These are phyloP conservation scores for Macrophomina tecta DNA, from an alignment of 2,329 filamentous ascomycete genomes.

Conservation along the genomic window DNA sequence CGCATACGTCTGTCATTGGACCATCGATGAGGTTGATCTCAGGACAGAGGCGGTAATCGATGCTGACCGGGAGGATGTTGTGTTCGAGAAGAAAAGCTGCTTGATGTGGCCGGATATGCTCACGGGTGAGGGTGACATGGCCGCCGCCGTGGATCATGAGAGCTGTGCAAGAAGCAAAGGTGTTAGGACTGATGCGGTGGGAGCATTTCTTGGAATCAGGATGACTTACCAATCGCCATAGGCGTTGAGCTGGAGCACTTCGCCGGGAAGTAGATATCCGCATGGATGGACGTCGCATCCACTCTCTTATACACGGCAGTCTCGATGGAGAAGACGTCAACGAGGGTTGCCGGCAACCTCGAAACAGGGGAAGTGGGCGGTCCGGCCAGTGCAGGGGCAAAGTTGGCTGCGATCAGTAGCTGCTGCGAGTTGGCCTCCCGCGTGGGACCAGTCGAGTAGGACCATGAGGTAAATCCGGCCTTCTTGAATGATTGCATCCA, in stretches of 20 bases:
- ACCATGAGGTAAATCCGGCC: background rate
- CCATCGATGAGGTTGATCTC: constrained; percentile 55
- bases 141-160: constrained; percentile 56
- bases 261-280: background rate
- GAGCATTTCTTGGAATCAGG: background rate
- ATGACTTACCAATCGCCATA: background rate
- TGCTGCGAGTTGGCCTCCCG: background rate
- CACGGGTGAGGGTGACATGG: constrained; percentile 48
- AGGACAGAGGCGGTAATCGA: constrained; percentile 60
- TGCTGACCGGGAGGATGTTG: constrained; percentile 55
- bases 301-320: background rate
- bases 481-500: constrained; percentile 15
- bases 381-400: too few relatives aligned
- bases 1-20: constrained; percentile 53
- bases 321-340: background rate
- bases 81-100: constrained; percentile 44
- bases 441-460: background rate
- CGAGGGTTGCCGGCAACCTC: too few relatives aligned
- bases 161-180: constrained; percentile 34
- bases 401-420: background rate
- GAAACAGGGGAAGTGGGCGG: too few relatives aligned
- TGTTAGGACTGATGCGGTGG: too few relatives aligned
- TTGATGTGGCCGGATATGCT: constrained; percentile 48
- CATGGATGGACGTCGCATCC: background rate
- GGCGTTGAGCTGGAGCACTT: background rate